Evolutionary conservation across 192 early-diverging fungal genomes (phyloP).

Genomic region (Phlyctochytrium planicorne): DNA sequence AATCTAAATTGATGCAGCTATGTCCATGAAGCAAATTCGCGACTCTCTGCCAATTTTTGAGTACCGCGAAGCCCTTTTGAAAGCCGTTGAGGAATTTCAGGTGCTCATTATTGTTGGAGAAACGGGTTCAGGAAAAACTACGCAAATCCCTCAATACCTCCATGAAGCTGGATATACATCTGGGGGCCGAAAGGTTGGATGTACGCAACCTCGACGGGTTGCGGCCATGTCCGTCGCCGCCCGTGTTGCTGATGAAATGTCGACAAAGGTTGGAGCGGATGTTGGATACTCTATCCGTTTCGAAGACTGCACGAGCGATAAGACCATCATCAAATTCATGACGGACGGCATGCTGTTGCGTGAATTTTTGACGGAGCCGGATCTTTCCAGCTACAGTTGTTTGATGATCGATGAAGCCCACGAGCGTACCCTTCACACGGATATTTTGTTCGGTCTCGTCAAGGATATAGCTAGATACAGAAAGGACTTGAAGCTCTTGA

Average conservation of each 20-base stretch:
- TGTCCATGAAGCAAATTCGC: constrained; percentile 74
- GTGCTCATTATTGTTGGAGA: constrained; percentile 95
- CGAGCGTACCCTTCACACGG: constrained; percentile 94
- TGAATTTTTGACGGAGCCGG: constrained; percentile 96
- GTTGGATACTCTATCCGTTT: constrained; percentile 98
- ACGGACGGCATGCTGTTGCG: constrained; percentile 97
- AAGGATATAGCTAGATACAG: constrained; percentile 95
- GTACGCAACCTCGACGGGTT: constrained; percentile 97
- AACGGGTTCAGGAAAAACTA: constrained; percentile 98
- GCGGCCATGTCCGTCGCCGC: constrained; percentile 98
- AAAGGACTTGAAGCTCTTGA: constrained; percentile 89
- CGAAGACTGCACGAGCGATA: constrained; percentile 95
- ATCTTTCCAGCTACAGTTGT: constrained; percentile 83
- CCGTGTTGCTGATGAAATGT: constrained; percentile 97
- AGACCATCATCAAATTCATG: constrained; percentile 97
- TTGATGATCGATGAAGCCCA: constrained; percentile 99
- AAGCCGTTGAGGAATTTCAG: constrained; percentile 81
- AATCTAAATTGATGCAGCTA: too few relatives aligned
- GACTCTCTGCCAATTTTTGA: constrained; percentile 91
- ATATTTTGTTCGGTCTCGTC: constrained; percentile 94
- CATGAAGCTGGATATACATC: constrained; percentile 94
- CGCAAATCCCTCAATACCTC: constrained; percentile 97
- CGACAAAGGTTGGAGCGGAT: constrained; percentile 85
- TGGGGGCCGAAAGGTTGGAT: constrained; percentile 80
- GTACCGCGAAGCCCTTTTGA: constrained; percentile 78